Evolutionary conservation across 2,329 filamentous ascomycete genomes (phyloP), one percentile per base, ranked within the genome.

Genomic region (Cladosporium sp.): DNA sequence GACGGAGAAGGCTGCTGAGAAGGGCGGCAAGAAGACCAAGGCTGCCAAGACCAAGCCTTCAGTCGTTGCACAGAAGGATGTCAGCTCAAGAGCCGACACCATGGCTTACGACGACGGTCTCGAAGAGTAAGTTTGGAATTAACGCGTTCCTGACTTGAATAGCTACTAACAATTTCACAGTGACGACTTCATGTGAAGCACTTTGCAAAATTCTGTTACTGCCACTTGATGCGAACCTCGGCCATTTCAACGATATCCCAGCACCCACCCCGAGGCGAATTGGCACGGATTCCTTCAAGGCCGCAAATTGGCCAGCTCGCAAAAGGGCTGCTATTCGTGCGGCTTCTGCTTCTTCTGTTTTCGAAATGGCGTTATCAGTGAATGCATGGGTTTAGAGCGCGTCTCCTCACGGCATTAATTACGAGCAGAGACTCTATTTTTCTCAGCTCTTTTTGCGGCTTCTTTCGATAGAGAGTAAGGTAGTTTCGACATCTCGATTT

Each of bases 21-120:
- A 97, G 85, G 89, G 91, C 63, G 91, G 90, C 74, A 99, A 98
- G 91, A 99, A 98, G 88, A 88, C 85, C 72, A 98, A 98, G 86
- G 93, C 93, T 5, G 91, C 92, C 68, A 98, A 98, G 88, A 96
- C 91, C 46, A 99, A 99, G 88, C 88, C 91, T 21, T 89, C 88
- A 7, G 83, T 98, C 58, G 90, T 91, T 64, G 88, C 91, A 66
- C 81, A 79, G 75, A 81, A 89, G 75, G 80, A 84, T 81, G 77
- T 84, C 73, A 80, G 78, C 73, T 77, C 73, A 69, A 80, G 81
- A 58, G 84, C 88, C 18, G 94, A 98, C 78, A 88, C 87, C n/a
- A 86, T 85, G 65, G 83, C 87, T 57, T 97, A 98, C 75, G 91
- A 92, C 32, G 91, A 92, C 48, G 83, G 77, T 67, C 92, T 92